Conservation (phyloP, 1,284 basidiomycete species). For the Kwoniella shivajii region DNA sequence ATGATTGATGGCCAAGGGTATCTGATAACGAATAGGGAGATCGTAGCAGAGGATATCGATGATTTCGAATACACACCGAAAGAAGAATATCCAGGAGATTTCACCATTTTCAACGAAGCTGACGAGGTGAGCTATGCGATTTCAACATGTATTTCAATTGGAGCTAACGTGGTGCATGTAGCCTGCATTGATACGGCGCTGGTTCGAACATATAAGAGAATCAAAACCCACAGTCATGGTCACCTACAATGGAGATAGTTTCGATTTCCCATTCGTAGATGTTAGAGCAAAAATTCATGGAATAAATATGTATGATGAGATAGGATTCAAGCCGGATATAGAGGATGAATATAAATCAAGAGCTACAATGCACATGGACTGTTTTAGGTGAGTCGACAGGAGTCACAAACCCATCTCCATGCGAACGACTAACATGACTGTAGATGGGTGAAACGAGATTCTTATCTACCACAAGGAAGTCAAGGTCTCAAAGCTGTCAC, state of each 20-base stretch:
- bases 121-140: constrained; percentile 70
- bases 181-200: constrained; percentile 77
- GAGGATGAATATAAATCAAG: constrained; percentile 96
- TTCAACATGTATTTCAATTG: not conserved
- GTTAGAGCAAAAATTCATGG: constrained; percentile 84
- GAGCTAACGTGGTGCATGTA: constrained; percentile 36
- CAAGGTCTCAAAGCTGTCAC: constrained; percentile 99
- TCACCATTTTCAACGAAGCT: constrained; percentile 92
- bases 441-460: constrained; percentile 97
- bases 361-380: constrained; percentile 97
- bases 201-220: constrained; percentile 92
- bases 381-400: constrained; percentile 67
- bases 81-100: constrained; percentile 96
- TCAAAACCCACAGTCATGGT: constrained; percentile 95
- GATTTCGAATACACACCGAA: constrained; percentile 99
- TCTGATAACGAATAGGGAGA: constrained; percentile 96
- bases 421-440: not conserved
- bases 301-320: constrained; percentile 95
- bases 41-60: constrained; percentile 95
- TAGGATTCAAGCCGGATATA: constrained; percentile 84
- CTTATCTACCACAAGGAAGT: constrained; percentile 97
- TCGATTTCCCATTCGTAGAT: constrained; percentile 98
- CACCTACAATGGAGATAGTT: constrained; percentile 98
- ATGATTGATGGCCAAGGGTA: constrained; percentile 72
- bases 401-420: not conserved